Evolutionary conservation across 2,329 filamentous ascomycete genomes (phyloP).

Genomic region (Diplodia corticola): DNA sequence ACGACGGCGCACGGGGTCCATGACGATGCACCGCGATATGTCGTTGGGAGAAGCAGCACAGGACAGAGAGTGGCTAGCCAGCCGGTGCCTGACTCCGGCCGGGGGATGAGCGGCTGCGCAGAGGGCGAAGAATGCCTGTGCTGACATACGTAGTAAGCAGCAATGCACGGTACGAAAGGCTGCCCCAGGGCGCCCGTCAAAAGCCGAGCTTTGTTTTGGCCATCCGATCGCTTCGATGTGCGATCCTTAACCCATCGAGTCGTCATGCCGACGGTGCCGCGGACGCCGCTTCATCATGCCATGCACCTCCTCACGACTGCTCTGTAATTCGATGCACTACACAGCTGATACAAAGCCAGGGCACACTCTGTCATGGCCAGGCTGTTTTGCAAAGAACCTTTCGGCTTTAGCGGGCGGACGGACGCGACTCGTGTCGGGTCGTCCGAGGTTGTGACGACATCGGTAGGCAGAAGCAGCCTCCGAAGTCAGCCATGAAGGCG

Average conservation of each 20-base stretch:
- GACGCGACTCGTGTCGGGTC: background rate
- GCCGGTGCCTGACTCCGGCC: background rate
- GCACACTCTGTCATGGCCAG: background rate
- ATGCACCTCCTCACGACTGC: background rate
- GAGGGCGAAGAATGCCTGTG: background rate
- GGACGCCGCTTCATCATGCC: background rate
- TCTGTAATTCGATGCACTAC: background rate
- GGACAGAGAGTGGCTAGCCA: background rate
- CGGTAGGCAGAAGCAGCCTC: background rate
- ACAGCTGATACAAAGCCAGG: no score
- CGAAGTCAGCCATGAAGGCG: background rate
- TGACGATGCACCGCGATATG: background rate
- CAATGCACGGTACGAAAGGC: constrained; percentile 4
- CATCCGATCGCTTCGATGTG: constrained; percentile 4
- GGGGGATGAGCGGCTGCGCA: constrained; percentile 11
- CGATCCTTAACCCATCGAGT: background rate
- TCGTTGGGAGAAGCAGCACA: background rate
- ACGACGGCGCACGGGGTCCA: constrained; percentile 36
- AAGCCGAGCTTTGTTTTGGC: constrained; percentile 11
- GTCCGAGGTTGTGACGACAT: constrained; percentile 14
- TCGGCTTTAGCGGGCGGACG: background rate
- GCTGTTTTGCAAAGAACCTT: background rate
- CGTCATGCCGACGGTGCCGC: background rate
- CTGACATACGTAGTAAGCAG: background rate
- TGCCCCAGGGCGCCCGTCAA: constrained; percentile 8